Conservation (phyloP, 2,329 filamentous ascomycete species). For the Colletotrichum euphorbiae region DNA sequence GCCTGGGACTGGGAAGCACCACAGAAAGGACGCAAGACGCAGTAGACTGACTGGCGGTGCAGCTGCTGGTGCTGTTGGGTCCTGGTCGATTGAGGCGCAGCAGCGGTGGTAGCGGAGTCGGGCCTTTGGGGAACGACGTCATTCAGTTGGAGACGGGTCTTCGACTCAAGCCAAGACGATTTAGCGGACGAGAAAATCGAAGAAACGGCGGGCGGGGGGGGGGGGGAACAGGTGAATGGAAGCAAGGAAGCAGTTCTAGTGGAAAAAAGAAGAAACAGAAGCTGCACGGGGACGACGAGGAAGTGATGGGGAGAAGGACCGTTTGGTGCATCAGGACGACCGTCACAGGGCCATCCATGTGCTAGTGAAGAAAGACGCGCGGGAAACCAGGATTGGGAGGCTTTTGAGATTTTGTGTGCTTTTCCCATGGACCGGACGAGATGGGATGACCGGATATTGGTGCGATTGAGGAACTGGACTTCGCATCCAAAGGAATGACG, state of each 20-base stretch:
- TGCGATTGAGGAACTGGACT: neutral
- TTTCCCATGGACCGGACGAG: neutral
- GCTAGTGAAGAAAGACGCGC: neutral
- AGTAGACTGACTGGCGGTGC: slow-evolving; percentile 16
- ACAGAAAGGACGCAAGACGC: slow-evolving; percentile 15
- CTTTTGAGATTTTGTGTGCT: slow-evolving; percentile 17
- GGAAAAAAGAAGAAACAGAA: neutral
- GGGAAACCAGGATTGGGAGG: neutral
- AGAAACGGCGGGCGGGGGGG: neutral
- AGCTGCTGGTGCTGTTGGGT: slow-evolving; percentile 14
- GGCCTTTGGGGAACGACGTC: slow-evolving; percentile 36
- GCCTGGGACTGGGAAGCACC: slow-evolving; percentile 15
- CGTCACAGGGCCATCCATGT: neutral
- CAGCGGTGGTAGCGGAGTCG: slow-evolving; percentile 37
- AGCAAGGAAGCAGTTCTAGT: neutral
- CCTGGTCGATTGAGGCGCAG: slow-evolving; percentile 38
- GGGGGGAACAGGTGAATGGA: neutral
- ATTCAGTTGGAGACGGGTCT: slow-evolving; percentile 14
- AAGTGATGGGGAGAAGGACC: too few relatives aligned
- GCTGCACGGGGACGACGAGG: neutral
- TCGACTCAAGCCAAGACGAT: slow-evolving; percentile 6
- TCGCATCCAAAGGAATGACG: neutral
- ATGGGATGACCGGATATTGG: slow-evolving; percentile 5
- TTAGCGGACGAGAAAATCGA: neutral
- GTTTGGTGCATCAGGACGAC: neutral